These are phyloP conservation scores for Geosiphon pyriformis DNA, from an alignment of 192 early-diverging fungal genomes.

Conservation along the genomic window DNA sequence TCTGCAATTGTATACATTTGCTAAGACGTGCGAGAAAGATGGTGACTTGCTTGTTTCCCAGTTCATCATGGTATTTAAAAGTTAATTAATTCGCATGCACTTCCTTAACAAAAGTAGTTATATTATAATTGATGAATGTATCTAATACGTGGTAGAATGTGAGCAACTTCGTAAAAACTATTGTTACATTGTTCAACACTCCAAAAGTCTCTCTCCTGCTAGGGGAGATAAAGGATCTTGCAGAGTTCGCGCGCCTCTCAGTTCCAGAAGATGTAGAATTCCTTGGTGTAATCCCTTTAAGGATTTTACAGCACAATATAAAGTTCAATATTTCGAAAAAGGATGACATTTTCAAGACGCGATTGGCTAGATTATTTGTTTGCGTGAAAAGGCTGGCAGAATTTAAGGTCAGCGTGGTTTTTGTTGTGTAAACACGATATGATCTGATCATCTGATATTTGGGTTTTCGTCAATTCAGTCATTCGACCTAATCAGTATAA, in stretches of 20 bases:
- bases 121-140: no score
- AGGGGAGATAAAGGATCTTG: neutral
- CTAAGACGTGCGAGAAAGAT: constrained; percentile 12
- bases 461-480: constrained; percentile 26
- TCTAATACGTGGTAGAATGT: no score
- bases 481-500: constrained; percentile 36
- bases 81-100: no score
- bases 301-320: constrained; percentile 26
- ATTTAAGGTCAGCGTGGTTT: constrained; percentile 19
- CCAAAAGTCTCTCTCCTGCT: neutral
- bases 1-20: neutral
- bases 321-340: constrained; percentile 20
- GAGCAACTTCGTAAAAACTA: constrained; percentile 11
- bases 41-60: neutral
- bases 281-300: constrained; percentile 33
- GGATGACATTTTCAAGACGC: constrained; percentile 6
- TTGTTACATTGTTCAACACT: neutral
- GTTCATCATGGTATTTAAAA: constrained; percentile 3
- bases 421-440: neutral
- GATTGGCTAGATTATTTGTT: constrained; percentile 26
- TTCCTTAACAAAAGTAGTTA: no score
- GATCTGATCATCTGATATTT: neutral
- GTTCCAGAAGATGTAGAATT: constrained; percentile 35
- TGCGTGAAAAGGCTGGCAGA: constrained; percentile 32
- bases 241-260: constrained; percentile 15